Evolutionary conservation across 2,329 filamentous ascomycete species (phyloP).

Genomic region (Diaporthe sp.): DNA sequence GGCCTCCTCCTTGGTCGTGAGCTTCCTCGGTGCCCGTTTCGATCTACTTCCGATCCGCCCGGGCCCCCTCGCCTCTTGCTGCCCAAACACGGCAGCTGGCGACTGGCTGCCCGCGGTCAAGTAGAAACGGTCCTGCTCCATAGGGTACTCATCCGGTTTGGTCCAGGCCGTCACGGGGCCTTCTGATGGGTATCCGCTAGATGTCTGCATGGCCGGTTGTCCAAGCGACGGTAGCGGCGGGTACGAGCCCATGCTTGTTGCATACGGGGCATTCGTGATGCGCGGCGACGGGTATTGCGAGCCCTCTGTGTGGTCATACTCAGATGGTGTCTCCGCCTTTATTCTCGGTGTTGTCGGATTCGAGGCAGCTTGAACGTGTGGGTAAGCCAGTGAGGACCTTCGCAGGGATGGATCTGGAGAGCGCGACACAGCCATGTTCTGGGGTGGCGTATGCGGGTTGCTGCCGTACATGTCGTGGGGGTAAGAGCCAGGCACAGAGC

Average conservation of each 20-base stretch:
- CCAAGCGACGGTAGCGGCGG: conserved; percentile 28
- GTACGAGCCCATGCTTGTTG: conserved; percentile 41
- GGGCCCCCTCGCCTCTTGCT: conserved; percentile 40
- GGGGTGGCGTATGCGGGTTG: conserved; percentile 38
- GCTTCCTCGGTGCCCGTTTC: conserved; percentile 57
- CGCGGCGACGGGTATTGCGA: conserved; percentile 55
- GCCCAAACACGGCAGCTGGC: conserved; percentile 38
- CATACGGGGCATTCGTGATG: conserved; percentile 47
- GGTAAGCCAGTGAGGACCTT: conserved; percentile 47
- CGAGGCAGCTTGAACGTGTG: conserved; percentile 37
- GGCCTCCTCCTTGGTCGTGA: conserved; percentile 75
- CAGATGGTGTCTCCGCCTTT: conserved; percentile 50
- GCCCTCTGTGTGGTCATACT: conserved; percentile 50
- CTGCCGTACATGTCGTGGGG: conserved; percentile 57
- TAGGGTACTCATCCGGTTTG: conserved; percentile 49
- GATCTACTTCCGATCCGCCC: conserved; percentile 44
- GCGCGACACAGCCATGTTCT: conserved; percentile 40
- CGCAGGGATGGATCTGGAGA: conserved; percentile 44
- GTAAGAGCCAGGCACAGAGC: conserved; percentile 46
- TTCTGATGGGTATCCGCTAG: conserved; percentile 51
- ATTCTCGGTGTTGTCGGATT: conserved; percentile 46
- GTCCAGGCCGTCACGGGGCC: conserved; percentile 50
- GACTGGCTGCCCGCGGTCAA: conserved; percentile 28
- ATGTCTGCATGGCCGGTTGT: conserved; percentile 38
- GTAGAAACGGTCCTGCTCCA: conserved; percentile 45